Evolutionary conservation across 345 rosid species (phyloP).

Genomic region (Citrus medica): DNA sequence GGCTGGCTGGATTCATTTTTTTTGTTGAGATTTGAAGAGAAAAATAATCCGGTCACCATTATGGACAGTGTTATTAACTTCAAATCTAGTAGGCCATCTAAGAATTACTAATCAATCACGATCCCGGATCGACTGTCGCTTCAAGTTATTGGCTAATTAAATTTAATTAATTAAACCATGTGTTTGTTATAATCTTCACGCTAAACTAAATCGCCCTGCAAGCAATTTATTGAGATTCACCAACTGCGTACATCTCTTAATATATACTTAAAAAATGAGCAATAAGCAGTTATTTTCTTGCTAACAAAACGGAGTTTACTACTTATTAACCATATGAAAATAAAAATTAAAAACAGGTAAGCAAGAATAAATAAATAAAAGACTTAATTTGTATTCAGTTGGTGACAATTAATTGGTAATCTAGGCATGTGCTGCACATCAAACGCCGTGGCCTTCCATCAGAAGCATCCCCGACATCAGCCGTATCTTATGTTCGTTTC

Average conservation of each 20-base stretch:
- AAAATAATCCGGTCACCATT: background rate
- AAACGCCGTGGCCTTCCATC: conserved; percentile 47
- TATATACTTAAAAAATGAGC: background rate
- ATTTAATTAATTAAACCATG: background rate
- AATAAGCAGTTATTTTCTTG: background rate
- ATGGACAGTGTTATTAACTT: too few species aligned
- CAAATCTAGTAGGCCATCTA: too few species aligned
- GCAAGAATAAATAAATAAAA: background rate
- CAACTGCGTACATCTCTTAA: background rate
- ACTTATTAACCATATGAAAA: background rate
- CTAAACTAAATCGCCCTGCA: too few species aligned
- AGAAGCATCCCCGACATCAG: conserved; percentile 41
- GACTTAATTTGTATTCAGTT: background rate
- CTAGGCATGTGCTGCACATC: conserved; percentile 34
- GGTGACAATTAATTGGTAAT: background rate
- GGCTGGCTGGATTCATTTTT: background rate
- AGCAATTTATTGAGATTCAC: conserved; percentile 30
- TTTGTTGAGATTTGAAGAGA: background rate
- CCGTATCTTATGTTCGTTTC: conserved; percentile 33
- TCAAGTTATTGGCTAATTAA: background rate
- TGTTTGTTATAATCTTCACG: background rate
- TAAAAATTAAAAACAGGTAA: background rate
- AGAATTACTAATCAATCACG: background rate
- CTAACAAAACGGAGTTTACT: background rate
- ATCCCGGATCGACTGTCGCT: background rate